phyloP scores from a whole-genome alignment of 768 basidiomycete species.

The Podaxis rugospora region DNA sequence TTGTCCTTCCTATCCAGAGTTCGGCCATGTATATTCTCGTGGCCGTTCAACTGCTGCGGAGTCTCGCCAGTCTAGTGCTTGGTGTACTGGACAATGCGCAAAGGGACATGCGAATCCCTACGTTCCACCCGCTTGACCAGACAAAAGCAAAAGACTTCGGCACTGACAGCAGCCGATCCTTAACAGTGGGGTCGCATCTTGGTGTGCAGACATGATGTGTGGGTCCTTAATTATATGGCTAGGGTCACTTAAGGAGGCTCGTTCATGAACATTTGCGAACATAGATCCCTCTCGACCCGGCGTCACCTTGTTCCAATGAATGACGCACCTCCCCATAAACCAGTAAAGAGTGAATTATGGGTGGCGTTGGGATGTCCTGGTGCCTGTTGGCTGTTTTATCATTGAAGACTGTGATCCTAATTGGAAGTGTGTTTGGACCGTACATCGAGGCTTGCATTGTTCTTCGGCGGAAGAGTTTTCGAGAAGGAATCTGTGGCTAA shows the following conservation, averaged over 20 bases:
- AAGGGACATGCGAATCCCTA: constrained; percentile 20
- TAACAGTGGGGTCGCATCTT: constrained; percentile 50
- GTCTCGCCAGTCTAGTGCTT: constrained; percentile 2
- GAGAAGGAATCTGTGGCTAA: constrained; percentile 41
- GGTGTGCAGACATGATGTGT: constrained; percentile 27
- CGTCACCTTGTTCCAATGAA: no score
- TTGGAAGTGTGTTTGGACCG: constrained; percentile 62
- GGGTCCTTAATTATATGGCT: no score
- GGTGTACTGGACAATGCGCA: background rate
- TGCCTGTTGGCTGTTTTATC: constrained; percentile 60
- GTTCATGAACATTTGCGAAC: no score
- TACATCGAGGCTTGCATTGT: constrained; percentile 42
- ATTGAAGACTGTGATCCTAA: constrained; percentile 50
- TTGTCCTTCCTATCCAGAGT: background rate
- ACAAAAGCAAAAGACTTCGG: constrained; percentile 46
- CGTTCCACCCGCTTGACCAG: constrained; percentile 45
- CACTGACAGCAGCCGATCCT: constrained; percentile 63
- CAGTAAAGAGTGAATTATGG: no score
- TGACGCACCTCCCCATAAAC: no score
- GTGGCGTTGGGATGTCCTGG: constrained; percentile 32
- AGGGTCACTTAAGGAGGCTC: no score
- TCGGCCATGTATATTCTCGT: background rate
- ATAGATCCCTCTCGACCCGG: no score
- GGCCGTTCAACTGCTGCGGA: background rate
- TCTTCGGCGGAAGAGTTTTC: constrained; percentile 31